These are phyloP conservation scores for Oryza officinalis DNA, from an alignment of 176 grass and related monocot species.

Conservation along the genomic window DNA sequence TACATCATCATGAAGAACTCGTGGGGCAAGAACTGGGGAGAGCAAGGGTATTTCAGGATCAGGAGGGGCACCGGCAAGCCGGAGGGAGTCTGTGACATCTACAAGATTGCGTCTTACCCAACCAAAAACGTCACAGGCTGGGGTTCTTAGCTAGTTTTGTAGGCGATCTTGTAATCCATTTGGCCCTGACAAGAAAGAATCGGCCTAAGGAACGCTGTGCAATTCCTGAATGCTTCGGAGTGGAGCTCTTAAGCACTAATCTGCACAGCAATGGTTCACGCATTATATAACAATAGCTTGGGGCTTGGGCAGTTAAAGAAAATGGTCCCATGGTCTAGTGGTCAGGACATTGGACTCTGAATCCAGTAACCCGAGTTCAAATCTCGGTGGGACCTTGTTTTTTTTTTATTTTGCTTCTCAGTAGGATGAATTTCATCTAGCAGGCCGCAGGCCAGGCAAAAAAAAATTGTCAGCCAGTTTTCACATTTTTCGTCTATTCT, in stretches of 20 bases:
- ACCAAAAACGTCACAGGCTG: constrained; percentile 36
- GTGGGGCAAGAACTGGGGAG: constrained; percentile 73
- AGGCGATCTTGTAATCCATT: constrained; percentile 28
- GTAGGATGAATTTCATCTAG: too few relatives aligned
- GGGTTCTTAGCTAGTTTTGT: constrained; percentile 35
- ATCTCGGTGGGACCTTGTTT: constrained; percentile 39
- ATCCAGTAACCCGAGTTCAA: constrained; percentile 64
- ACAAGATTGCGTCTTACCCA: constrained; percentile 81
- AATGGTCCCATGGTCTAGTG: constrained; percentile 56
- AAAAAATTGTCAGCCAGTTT: too few relatives aligned
- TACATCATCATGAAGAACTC: constrained; percentile 87
- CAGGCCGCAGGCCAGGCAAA: too few relatives aligned
- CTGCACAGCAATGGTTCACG: too few relatives aligned
- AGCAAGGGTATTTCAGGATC: constrained; percentile 77
- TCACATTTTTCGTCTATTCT: too few relatives aligned
- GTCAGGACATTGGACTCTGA: constrained; percentile 63
- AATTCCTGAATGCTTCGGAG: neutral
- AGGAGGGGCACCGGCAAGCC: constrained; percentile 65
- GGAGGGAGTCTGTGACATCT: constrained; percentile 68
- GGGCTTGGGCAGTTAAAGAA: rapidly evolving
- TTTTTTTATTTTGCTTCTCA: too few relatives aligned
- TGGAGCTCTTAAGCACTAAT: too few relatives aligned
- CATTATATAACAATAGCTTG: too few relatives aligned
- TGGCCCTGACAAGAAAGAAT: neutral
- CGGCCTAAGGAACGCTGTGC: neutral